phyloP scores from a whole-genome alignment of 1,139 yeast genomes.

The Scheffersomyces insectosa region DNA sequence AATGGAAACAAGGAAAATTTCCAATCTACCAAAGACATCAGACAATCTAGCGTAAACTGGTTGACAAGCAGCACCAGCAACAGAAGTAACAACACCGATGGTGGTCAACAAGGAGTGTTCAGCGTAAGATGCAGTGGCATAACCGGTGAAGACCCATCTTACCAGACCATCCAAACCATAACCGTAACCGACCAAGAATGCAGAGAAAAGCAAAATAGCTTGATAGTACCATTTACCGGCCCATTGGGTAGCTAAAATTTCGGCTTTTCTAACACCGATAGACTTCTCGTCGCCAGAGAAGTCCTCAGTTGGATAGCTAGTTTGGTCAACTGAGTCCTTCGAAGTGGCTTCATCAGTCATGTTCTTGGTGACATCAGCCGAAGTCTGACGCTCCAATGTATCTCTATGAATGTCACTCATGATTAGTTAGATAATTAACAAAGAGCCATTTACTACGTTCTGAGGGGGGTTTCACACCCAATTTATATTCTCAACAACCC shows the following conservation, averaged over 20 bases:
- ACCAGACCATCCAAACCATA: constrained; percentile 26
- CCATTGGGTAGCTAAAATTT: constrained; percentile 33
- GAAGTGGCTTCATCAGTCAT: background rate
- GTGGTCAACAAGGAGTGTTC: constrained; percentile 20
- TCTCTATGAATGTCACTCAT: constrained; percentile 1
- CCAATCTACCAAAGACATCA: constrained; percentile 23
- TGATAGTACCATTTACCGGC: constrained; percentile 18
- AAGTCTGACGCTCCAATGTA: background rate
- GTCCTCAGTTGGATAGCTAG: background rate
- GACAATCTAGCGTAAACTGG: constrained; percentile 23
- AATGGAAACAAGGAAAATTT: constrained; percentile 17
- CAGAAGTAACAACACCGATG: constrained; percentile 20
- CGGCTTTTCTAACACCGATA: constrained; percentile 35
- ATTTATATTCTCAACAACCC: no score
- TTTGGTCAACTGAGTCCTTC: background rate
- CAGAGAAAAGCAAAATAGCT: constrained; percentile 18
- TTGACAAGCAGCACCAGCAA: constrained; percentile 24
- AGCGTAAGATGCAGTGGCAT: constrained; percentile 20
- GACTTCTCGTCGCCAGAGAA: constrained; percentile 11
- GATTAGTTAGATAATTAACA: background rate
- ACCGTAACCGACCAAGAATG: constrained; percentile 30
- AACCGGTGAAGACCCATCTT: constrained; percentile 15
- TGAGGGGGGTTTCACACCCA: no score
- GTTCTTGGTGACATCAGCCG: background rate
- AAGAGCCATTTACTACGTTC: no score